phyloP scores from a whole-genome alignment of 805 yeast genomes.

The Schwanniomyces vanrijiae region DNA sequence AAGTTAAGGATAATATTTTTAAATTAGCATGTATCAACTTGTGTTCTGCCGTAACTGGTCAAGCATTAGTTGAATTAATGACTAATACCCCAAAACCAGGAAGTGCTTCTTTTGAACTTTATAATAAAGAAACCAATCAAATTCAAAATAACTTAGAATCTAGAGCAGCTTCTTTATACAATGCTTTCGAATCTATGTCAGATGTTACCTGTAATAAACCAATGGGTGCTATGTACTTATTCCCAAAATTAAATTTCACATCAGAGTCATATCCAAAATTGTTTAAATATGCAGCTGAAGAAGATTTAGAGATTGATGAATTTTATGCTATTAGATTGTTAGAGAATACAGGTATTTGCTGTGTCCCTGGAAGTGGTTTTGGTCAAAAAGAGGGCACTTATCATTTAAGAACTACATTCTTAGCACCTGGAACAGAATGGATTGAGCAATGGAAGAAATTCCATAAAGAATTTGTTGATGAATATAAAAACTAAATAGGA shows the following conservation, averaged over 20 bases:
- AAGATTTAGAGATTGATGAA: slow-evolving; percentile 72
- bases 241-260: slow-evolving; percentile 74
- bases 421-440: slow-evolving; percentile 95
- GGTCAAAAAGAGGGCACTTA: slow-evolving; percentile 89
- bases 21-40: slow-evolving; percentile 88
- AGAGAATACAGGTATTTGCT: slow-evolving; percentile 90
- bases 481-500: slow-evolving; percentile 36
- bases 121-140: slow-evolving; percentile 56
- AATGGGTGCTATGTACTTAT: slow-evolving; percentile 96
- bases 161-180: slow-evolving; percentile 65
- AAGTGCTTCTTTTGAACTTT: slow-evolving; percentile 69
- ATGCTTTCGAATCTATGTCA: slow-evolving; percentile 74
- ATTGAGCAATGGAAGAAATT: slow-evolving; percentile 74
- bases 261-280: slow-evolving; percentile 48
- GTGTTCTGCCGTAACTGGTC: slow-evolving; percentile 95
- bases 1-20: slow-evolving; percentile 67
- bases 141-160: slow-evolving; percentile 62
- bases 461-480: slow-evolving; percentile 68
- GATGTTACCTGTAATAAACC: slow-evolving; percentile 88
- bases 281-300: slow-evolving; percentile 55
- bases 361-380: slow-evolving; percentile 96
- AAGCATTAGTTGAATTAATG: slow-evolving; percentile 90
- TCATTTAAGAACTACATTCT: slow-evolving; percentile 94
- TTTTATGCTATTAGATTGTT: slow-evolving; percentile 82
- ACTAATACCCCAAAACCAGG: slow-evolving; percentile 84